Evolutionary conservation across 202 grass and related monocot genomes (phyloP).

Genomic region (Setaria italica): DNA sequence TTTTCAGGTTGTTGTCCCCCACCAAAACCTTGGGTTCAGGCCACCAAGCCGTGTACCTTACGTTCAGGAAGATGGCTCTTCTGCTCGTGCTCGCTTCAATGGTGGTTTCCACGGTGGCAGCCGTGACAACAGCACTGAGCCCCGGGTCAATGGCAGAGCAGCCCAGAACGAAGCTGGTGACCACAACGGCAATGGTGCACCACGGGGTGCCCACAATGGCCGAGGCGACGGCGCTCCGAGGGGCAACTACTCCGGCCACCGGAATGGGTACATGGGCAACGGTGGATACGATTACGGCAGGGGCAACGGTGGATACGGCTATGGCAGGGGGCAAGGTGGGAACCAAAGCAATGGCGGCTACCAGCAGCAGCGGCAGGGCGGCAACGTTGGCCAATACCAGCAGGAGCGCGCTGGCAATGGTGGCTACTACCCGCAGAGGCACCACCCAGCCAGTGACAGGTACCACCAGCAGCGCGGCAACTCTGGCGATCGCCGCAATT

Average conservation of each 20-base stretch:
- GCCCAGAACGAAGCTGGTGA: background rate
- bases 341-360: background rate
- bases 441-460: too few relatives aligned
- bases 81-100: background rate
- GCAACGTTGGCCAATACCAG: background rate
- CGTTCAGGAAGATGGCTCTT: background rate
- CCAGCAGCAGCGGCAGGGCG: background rate
- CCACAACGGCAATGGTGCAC: background rate
- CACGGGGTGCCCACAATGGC: background rate
- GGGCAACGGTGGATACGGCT: background rate
- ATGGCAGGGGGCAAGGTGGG: background rate
- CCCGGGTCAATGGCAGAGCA: background rate
- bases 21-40: background rate
- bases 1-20: constrained; percentile 29
- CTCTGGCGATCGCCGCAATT: too few relatives aligned
- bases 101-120: constrained; percentile 19
- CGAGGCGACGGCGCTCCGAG: background rate
- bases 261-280: background rate
- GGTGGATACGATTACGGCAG: background rate
- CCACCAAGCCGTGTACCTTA: background rate
- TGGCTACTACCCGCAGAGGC: background rate
- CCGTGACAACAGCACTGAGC: constrained; percentile 18
- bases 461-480: background rate
- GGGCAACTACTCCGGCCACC: background rate
- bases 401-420: background rate